Conservation (phyloP, 2,329 filamentous ascomycete species). For the Dactylonectria macrodidyma region DNA sequence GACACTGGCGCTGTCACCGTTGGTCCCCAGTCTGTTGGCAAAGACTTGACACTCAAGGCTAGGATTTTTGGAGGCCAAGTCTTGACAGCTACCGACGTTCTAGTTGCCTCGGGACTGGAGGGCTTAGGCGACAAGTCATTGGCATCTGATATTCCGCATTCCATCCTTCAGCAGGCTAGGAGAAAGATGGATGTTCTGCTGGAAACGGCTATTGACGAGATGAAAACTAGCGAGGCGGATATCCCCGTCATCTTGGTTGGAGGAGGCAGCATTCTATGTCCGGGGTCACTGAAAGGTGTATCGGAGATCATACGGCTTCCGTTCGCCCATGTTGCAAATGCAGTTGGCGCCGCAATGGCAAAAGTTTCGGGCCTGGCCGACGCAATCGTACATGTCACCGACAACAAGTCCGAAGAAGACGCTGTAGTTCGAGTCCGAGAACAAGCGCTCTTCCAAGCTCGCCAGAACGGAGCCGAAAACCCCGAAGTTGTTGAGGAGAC, state of each 20-base stretch:
- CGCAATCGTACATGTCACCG: conserved; percentile 11
- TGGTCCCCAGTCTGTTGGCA: conserved; percentile 23
- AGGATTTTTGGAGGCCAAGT: conserved; percentile 23
- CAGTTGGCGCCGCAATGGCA: conserved; percentile 24
- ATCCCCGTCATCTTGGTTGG: conserved; percentile 25
- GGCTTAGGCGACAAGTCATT: conserved; percentile 12
- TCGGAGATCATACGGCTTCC: conserved; percentile 2
- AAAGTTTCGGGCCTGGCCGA: conserved; percentile 14
- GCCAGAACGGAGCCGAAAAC: conserved; percentile 19
- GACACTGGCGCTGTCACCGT: neutral
- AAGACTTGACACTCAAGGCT: conserved; percentile 21
- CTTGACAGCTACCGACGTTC: conserved; percentile 28
- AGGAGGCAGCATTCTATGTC: conserved; percentile 19
- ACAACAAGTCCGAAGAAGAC: conserved; percentile 11
- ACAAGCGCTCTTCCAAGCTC: conserved; percentile 12
- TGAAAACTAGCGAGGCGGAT: conserved; percentile 27
- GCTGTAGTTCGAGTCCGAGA: conserved; percentile 9
- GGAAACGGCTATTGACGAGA: conserved; percentile 12
- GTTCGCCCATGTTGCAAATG: conserved; percentile 24
- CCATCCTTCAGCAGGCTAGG: neutral
- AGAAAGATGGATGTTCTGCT: conserved; percentile 11
- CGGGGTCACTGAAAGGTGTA: conserved; percentile 14
- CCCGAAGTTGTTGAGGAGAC: conserved; percentile 25
- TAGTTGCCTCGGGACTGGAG: conserved; percentile 9
- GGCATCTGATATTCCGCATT: neutral